Evolutionary conservation across 2,329 filamentous ascomycete genomes (phyloP).

Genomic region (Cylindrodendrum hubeiense): DNA sequence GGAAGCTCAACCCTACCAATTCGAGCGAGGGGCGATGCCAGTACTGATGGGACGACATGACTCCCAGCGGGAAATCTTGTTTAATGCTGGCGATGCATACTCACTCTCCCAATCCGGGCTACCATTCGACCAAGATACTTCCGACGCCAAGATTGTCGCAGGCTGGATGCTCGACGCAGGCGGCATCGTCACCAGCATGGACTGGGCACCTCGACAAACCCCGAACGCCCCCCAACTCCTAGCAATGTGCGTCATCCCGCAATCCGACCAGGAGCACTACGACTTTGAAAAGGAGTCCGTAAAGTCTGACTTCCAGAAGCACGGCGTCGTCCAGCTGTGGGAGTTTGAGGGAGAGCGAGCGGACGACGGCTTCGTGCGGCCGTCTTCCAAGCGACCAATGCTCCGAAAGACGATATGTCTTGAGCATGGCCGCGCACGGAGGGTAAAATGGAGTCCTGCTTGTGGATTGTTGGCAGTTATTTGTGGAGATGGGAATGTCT

Average conservation of each 20-base stretch:
- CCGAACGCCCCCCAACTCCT: constrained; percentile 59
- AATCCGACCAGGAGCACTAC: constrained; percentile 61
- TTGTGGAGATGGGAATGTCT: constrained; percentile 63
- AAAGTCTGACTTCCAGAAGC: constrained; percentile 53
- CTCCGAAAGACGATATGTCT: constrained; percentile 61
- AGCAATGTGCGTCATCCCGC: constrained; percentile 64
- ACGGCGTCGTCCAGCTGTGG: constrained; percentile 67
- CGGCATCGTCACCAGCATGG: constrained; percentile 64
- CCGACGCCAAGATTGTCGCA: constrained; percentile 43
- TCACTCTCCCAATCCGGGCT: constrained; percentile 46
- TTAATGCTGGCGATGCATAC: constrained; percentile 44
- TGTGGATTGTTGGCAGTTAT: constrained; percentile 62
- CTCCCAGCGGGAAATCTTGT: constrained; percentile 46
- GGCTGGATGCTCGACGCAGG: constrained; percentile 69
- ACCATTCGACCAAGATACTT: constrained; percentile 43
- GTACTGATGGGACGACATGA: constrained; percentile 50
- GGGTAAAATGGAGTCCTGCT: constrained; percentile 67
- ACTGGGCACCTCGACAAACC: constrained; percentile 60
- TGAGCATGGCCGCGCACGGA: constrained; percentile 62
- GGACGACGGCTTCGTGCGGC: constrained; percentile 48
- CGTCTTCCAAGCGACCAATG: constrained; percentile 51
- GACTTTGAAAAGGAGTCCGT: constrained; percentile 53
- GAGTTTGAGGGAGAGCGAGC: constrained; percentile 53
- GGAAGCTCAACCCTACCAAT: constrained; percentile 47
- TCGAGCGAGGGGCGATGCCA: constrained; percentile 44